Evolutionary conservation across 805 yeast species (phyloP), one percentile per base, ranked within the genome.

Genomic region (Jamesozyma hellenica): DNA sequence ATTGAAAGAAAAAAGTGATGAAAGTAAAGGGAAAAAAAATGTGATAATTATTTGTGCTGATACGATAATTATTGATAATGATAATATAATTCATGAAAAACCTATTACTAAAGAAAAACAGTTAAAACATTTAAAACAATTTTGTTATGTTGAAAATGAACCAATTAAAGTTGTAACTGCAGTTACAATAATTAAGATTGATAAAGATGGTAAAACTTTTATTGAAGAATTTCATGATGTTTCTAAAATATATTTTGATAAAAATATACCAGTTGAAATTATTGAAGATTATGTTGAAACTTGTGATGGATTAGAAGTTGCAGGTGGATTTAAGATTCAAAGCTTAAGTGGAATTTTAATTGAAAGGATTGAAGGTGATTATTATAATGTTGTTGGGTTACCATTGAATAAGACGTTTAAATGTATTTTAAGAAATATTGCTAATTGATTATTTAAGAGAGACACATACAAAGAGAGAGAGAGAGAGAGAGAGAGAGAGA

Each of bases 251-350:
- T 39, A 49, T 16, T 64, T 75, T 52, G 74, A 73, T 39, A 46
- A 61, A 8, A 42, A 53, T 1, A 60, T 77, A 12, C 67, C 77
- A 1, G 76, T 75, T 47, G 74, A 67, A n/a, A 65, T 79, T 30
- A 52, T 90, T 4, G 53, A 70, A 19, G 64, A 67, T 13, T 90
- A 90, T 57, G 80, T 82, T 10, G 69, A 68, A 2, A 63, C 78
- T 2, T 79, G 71, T 17, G 96, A 90, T 56, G 97, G 92, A 1
- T 41, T 68, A 7, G 71, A 71, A 35, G 96, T 84, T 1, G 95
- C 97, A 2, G 98, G 96, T 5, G 98, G 98, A 1, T 88, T 84
- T 63, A 78, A 77, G 50, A 78, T 82, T 43, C 97, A 90, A 60
- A 83, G 79, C 0, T 55, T 58, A 9, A 92, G 94, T 2, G 77